Evolutionary conservation across 495 filamentous ascomycete genomes (phyloP).

Genomic region (Daldinia concentrica): DNA sequence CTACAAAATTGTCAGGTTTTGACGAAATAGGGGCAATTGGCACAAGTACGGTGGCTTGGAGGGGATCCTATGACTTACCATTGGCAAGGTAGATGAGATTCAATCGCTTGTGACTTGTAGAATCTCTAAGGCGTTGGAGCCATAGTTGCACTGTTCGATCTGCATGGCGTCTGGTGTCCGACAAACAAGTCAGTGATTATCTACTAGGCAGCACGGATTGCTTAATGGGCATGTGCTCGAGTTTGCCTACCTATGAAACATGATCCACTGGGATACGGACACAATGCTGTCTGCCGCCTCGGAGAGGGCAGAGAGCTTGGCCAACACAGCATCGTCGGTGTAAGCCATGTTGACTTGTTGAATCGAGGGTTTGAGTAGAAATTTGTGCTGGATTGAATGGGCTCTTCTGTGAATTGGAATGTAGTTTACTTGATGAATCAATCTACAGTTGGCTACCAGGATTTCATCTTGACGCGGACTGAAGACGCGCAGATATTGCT

Average conservation of each 20-base stretch:
- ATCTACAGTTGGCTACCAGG: slow-evolving; percentile 39
- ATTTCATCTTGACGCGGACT: slow-evolving; percentile 23
- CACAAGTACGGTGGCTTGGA: slow-evolving; percentile 28
- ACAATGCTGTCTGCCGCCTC: slow-evolving; percentile 97
- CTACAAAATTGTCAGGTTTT: slow-evolving; percentile 58
- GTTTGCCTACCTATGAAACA: slow-evolving; percentile 88
- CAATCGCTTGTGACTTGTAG: slow-evolving; percentile 80
- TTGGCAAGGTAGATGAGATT: slow-evolving; percentile 96
- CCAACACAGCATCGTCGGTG: slow-evolving; percentile 89
- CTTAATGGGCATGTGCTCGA: slow-evolving; percentile 12
- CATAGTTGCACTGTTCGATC: slow-evolving; percentile 87
- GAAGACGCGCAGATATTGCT: slow-evolving; percentile 10
- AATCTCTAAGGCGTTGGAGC: slow-evolving; percentile 87
- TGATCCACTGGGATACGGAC: slow-evolving; percentile 96
- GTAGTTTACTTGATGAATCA: slow-evolving; percentile 32
- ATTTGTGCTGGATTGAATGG: slow-evolving; percentile 7
- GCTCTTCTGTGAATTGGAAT: background rate
- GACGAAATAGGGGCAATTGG: background rate
- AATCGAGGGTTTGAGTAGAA: background rate
- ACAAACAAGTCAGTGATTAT: slow-evolving; percentile 27
- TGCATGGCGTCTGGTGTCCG: slow-evolving; percentile 76
- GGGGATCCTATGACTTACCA: slow-evolving; percentile 61
- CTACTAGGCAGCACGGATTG: slow-evolving; percentile 10
- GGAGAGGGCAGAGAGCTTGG: slow-evolving; percentile 93
- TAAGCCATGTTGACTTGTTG: slow-evolving; percentile 74